These are phyloP conservation scores for Starmera pachycereana DNA, from an alignment of 805 yeast species.

Conservation along the genomic window DNA sequence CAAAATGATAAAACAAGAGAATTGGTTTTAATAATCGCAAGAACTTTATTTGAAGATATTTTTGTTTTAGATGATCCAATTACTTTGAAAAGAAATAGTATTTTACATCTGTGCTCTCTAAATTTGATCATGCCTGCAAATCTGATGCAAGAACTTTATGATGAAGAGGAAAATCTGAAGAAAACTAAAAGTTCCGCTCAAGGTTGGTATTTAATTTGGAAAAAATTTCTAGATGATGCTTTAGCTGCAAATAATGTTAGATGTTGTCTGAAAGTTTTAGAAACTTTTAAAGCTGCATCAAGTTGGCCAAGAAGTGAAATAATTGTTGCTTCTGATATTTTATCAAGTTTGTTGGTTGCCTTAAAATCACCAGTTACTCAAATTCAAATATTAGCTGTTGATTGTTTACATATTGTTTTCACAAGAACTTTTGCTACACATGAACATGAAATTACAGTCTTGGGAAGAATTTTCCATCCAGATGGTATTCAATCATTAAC, in stretches of 20 bases:
- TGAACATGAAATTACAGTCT: slow-evolving; percentile 65
- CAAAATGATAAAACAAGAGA: slow-evolving; percentile 56
- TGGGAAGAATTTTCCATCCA: slow-evolving; percentile 66
- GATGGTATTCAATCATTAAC: slow-evolving; percentile 66
- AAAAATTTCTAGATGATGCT: slow-evolving; percentile 38
- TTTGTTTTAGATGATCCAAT: slow-evolving; percentile 87
- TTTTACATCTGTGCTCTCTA: slow-evolving; percentile 73
- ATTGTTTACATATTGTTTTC: slow-evolving; percentile 81
- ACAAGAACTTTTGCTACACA: slow-evolving; percentile 61
- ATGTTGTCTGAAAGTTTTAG: slow-evolving; percentile 55
- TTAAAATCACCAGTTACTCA: slow-evolving; percentile 50
- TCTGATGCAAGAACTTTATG: slow-evolving; percentile 53
- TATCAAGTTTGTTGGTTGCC: slow-evolving; percentile 51
- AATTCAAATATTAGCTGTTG: slow-evolving; percentile 76
- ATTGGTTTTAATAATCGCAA: slow-evolving; percentile 61
- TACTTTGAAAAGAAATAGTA: slow-evolving; percentile 69
- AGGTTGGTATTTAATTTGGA: slow-evolving; percentile 87
- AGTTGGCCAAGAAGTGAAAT: slow-evolving; percentile 85
- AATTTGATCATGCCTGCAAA: slow-evolving; percentile 69
- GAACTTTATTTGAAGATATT: slow-evolving; percentile 88
- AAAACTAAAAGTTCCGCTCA: slow-evolving; percentile 57
- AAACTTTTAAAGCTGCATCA: slow-evolving; percentile 79
- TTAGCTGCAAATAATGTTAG: slow-evolving; percentile 29
- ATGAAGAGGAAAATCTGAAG: slow-evolving; percentile 51
- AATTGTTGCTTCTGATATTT: slow-evolving; percentile 53